These are phyloP conservation scores for Zymoseptoria passerinii DNA, from an alignment of 2,329 filamentous ascomycete species.

Conservation along the genomic window DNA sequence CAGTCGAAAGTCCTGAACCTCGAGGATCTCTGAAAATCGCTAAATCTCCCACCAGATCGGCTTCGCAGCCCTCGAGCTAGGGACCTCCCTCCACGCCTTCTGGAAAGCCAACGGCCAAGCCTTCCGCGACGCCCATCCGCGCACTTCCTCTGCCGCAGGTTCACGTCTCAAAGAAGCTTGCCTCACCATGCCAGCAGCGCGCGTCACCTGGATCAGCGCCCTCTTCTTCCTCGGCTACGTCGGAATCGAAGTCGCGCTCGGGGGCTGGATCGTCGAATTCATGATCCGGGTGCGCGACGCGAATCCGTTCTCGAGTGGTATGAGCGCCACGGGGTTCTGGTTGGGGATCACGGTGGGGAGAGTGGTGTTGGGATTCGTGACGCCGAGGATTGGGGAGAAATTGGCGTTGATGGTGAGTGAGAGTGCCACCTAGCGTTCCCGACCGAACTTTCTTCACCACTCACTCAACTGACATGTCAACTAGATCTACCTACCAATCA, in stretches of 20 bases:
- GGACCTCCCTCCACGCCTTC: constrained; percentile 48
- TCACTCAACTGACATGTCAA: neutral
- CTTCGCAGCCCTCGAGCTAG: constrained; percentile 49
- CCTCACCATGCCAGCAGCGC: constrained; percentile 36
- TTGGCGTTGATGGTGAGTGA: constrained; percentile 39
- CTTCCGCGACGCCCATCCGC: constrained; percentile 47
- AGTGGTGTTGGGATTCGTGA: constrained; percentile 66
- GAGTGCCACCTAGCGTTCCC: too few relatives aligned
- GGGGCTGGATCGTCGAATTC: constrained; percentile 78
- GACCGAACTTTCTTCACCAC: too few relatives aligned
- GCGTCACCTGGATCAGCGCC: constrained; percentile 65
- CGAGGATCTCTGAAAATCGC: neutral
- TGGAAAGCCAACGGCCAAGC: constrained; percentile 52
- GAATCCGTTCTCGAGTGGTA: constrained; percentile 60
- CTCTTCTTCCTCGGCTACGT: constrained; percentile 72
- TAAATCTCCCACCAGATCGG: constrained; percentile 36
- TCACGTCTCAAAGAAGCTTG: constrained; percentile 46
- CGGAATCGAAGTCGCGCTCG: constrained; percentile 66
- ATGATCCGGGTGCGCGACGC: constrained; percentile 72
- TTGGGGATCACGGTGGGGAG: constrained; percentile 69
- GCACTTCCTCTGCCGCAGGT: constrained; percentile 37
- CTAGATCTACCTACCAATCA: constrained; percentile 55
- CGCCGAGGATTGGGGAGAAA: constrained; percentile 65
- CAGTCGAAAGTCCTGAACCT: neutral
- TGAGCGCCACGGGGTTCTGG: constrained; percentile 77